Conservation (phyloP, 2,329 filamentous ascomycete genomes). For the Aureobasidium musti region DNA sequence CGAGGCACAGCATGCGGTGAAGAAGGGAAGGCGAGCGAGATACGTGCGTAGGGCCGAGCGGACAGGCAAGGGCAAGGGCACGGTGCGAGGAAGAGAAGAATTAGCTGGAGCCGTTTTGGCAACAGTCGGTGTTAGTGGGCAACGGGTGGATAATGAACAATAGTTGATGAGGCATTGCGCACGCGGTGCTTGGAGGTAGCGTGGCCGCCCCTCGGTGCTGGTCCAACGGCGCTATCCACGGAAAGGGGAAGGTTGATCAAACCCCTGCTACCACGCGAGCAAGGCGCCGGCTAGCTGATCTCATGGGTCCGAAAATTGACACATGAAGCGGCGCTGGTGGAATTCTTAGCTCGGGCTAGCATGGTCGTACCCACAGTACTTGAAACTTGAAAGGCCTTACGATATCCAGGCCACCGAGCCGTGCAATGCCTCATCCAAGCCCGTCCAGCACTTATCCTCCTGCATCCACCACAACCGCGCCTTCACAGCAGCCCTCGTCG, state of each 20-base stretch:
- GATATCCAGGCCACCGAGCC: conserved; percentile 25
- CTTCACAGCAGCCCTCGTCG: conserved; percentile 12
- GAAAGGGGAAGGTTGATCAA: conserved; percentile 18
- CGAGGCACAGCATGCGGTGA: neutral
- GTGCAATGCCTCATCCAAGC: conserved; percentile 30
- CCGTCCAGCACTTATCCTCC: conserved; percentile 23
- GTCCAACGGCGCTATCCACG: conserved; percentile 27
- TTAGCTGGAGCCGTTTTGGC: conserved; percentile 24
- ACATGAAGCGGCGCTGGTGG: conserved; percentile 25
- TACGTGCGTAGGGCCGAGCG: conserved; percentile 21
- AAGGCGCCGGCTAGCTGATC: conserved; percentile 27
- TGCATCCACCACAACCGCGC: conserved; percentile 15
- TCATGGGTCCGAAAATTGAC: conserved; percentile 28
- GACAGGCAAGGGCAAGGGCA: neutral
- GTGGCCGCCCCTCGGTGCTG: conserved; percentile 18
- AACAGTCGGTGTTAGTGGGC: conserved; percentile 9
- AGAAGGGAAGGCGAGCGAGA: neutral
- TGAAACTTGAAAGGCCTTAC: conserved; percentile 30
- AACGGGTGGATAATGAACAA: conserved; percentile 28
- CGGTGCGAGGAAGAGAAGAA: conserved; percentile 4
- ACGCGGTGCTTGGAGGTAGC: conserved; percentile 23
- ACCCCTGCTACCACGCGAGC: conserved; percentile 28
- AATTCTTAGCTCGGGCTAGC: conserved; percentile 29
- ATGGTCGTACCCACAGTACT: conserved; percentile 30
- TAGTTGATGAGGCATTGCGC: conserved; percentile 27